A percentile compares a stretch with the other conserved stretches of the same genome.
phyloP scores from a whole-genome alignment of 345 rosid genomes.

The Camelina neglecta region DNA sequence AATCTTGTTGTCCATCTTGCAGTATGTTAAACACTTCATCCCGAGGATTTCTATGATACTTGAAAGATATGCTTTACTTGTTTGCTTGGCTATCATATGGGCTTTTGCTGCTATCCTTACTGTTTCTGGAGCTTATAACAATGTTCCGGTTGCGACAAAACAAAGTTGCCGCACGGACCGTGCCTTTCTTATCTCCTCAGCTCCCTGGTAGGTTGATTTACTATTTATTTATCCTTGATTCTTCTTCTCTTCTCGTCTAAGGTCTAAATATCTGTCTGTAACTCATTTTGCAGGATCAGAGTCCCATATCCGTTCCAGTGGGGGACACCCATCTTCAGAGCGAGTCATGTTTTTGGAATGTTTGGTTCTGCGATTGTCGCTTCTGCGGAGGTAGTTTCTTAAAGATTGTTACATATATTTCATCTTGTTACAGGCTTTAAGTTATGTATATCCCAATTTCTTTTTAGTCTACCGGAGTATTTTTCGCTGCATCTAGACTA shows the following conservation, averaged over 20 bases:
- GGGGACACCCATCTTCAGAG: slow-evolving; percentile 96
- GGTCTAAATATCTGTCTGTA: slow-evolving; percentile 28
- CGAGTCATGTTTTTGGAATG: slow-evolving; percentile 96
- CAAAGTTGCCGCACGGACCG: slow-evolving; percentile 81
- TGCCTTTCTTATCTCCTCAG: slow-evolving; percentile 71
- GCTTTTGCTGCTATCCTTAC: slow-evolving; percentile 94
- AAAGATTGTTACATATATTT: background rate
- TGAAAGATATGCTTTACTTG: slow-evolving; percentile 87
- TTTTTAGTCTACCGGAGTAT: slow-evolving; percentile 82
- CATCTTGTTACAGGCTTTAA: slow-evolving; percentile 18
- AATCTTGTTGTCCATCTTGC: slow-evolving; percentile 35
- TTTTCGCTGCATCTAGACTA: slow-evolving; percentile 85
- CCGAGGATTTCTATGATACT: slow-evolving; percentile 44
- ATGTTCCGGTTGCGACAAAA: slow-evolving; percentile 62
- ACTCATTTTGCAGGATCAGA: slow-evolving; percentile 63
- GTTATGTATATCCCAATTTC: background rate
- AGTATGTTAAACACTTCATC: slow-evolving; percentile 68
- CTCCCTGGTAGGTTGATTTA: slow-evolving; percentile 64
- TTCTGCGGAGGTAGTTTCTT: slow-evolving; percentile 73
- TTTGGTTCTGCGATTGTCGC: slow-evolving; percentile 92
- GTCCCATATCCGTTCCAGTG: slow-evolving; percentile 96
- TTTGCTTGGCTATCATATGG: slow-evolving; percentile 85
- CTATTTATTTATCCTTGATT: slow-evolving; percentile 4
- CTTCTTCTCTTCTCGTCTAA: background rate
- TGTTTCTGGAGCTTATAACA: slow-evolving; percentile 91